A percentile compares a stretch with the other conserved stretches of the same genome.
phyloP scores from a whole-genome alignment of 371 early-diverging fungal species.

The Mucor mucedo region DNA sequence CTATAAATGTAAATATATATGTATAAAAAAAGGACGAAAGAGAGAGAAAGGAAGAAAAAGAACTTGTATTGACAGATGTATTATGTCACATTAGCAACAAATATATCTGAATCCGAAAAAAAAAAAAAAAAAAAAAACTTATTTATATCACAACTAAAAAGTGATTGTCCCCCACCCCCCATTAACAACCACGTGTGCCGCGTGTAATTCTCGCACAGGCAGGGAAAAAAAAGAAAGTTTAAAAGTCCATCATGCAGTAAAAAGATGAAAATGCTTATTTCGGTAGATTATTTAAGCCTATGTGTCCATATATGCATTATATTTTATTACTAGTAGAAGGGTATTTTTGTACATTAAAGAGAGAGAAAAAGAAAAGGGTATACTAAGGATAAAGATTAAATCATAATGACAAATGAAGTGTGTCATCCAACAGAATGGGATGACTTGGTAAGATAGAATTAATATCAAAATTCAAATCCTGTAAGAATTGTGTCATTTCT shows the following conservation, averaged over 20 bases:
- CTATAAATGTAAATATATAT: no score
- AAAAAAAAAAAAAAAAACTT: no score
- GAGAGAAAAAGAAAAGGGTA: slow-evolving; percentile 13
- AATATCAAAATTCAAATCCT: slow-evolving; percentile 34
- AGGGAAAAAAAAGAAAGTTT: background rate
- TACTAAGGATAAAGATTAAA: background rate
- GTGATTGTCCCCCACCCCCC: no score
- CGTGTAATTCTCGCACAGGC: background rate
- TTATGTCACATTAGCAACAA: background rate
- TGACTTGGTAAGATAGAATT: slow-evolving; percentile 24
- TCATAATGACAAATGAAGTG: background rate
- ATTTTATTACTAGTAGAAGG: no score
- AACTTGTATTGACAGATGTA: background rate
- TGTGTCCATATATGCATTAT: no score
- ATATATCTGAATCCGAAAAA: background rate
- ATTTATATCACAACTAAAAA: no score
- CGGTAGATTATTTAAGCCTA: no score
- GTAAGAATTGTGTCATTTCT: slow-evolving; percentile 42
- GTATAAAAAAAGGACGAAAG: background rate
- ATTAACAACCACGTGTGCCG: no score
- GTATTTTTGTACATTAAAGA: slow-evolving; percentile 1
- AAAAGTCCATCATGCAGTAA: no score
- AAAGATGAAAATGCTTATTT: no score
- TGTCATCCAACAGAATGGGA: slow-evolving; percentile 21
- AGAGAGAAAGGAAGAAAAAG: background rate